Base-by-base conservation (phyloP, 2,329 filamentous ascomycete genomes). In the Verticillium zaregamsianum region DNA sequence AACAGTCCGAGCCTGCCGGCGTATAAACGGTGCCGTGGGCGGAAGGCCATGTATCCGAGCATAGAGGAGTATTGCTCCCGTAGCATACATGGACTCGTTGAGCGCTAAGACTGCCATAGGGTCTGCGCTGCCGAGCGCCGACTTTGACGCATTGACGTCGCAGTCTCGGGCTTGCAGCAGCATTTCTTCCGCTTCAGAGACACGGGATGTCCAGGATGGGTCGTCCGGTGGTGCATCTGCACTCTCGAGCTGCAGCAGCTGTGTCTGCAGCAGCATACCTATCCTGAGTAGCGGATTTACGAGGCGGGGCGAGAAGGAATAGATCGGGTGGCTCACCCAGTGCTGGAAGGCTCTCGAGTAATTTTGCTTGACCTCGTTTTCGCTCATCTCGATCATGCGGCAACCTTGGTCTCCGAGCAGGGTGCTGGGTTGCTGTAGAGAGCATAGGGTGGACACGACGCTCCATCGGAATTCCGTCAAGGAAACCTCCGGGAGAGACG, bases 81-180 rank as follows among this genome's bases (percentile, higher is more conserved):
- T 61, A 2, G 64, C 61, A 35, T 66, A 62, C 64, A 66, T 66
- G 3, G 64, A 61, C 28, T 64, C 64, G 32, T 66, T 66, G 35
- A 66, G 59, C 14, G 59, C 59, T 12, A 62, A 11, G 7, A 66
- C 57, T 7, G 58, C 63, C 1, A 39, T 58, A 8, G 64, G 64
- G 17, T 66, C 64, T 25, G 57, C 60, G 25, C 31, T 56, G 33
- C 61, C 63, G 15, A 60, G 59, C n/a, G 32, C 23, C 14, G 59
- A 55, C 11, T 56, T 35, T 5, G 59, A 40, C 3, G 54, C 59
- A 6, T 60, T 60, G 9, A 66, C 14, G 31, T 66, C 64, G 23
- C 59, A 37, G 12, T 61, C 61, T 35, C 63, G 61, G 15, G 64
- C 64, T 5, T 61, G 58, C 12, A 63, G 58, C 17, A 66, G 55